These are phyloP conservation scores for Angomonas ambiguus DNA, from an alignment of 208 protist species.

Conservation along the genomic window DNA sequence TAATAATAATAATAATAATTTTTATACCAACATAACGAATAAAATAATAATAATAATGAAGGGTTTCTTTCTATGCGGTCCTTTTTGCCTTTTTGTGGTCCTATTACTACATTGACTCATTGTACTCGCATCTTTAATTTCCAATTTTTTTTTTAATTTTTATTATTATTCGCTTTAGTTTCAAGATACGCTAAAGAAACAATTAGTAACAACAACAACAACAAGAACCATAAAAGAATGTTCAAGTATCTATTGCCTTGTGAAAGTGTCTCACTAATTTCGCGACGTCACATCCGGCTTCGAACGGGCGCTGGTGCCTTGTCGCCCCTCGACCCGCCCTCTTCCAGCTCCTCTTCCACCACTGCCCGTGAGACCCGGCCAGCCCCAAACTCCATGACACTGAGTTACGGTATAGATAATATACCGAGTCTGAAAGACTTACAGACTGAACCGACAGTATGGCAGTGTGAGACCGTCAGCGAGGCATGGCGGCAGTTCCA, in stretches of 20 bases:
- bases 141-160: conserved; percentile 1
- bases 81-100: too few species aligned
- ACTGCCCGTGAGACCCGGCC: conserved; percentile 18
- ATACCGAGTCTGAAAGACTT: conserved; percentile 27
- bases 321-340: background rate
- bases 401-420: conserved; percentile 23
- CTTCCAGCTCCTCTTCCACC: background rate
- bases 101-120: too few species aligned
- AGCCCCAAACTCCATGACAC: conserved; percentile 22
- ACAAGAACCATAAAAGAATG: background rate
- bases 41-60: too few species aligned
- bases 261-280: background rate
- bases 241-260: background rate
- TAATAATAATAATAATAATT: conserved; percentile 10
- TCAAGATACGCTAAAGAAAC: background rate
- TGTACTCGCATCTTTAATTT: too few species aligned
- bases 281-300: background rate
- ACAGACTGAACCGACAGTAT: conserved; percentile 44
- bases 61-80: too few species aligned
- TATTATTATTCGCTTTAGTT: conserved; percentile 7
- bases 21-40: too few species aligned
- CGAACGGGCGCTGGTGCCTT: background rate
- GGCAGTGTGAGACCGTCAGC: conserved; percentile 39
- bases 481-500: conserved; percentile 55
- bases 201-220: background rate